Evolutionary conservation across 164 flowering plant genomes (phyloP), one percentile per base, ranked within the genome.

Genomic region (Akebia trifoliata): DNA sequence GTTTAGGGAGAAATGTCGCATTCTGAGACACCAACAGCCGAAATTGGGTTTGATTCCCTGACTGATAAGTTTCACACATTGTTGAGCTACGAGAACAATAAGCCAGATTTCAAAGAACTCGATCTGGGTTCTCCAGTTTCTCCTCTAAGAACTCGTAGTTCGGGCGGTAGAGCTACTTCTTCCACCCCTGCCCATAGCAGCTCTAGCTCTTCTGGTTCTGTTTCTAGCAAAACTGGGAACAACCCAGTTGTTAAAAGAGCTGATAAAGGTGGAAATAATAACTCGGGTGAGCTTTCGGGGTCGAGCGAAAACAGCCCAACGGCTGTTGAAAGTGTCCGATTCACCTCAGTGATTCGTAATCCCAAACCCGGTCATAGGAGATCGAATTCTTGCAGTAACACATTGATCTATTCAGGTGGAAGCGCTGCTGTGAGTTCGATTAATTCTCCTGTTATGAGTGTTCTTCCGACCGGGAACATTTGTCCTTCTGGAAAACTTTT

Each of bases 51-150:
- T 10, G 73, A 72, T 10, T 32, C 69, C 0, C 72, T 83, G 11
- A 4, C 78, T 36, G 84, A 84, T 70, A 82, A 81, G 28, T 64
- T 83, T 28, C 68, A 68, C 30, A 70, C 61, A 15, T 54, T 77
- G 2, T 32, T 74, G 48, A 68, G 63, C 47, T 64, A 45, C 63
- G 81, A 67, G 0, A 40, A 57, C 12, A 50, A 87, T 75, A 90
- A 90, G 72, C 90, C 95, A 8, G 97, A 91, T 72, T 79, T 76
- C 73, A 75, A 75, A 32, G 89, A 87, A 46, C 81, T 80, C 57
- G 83, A 84, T 80, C 82, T 84, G 68, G 95, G 90, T 35, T 87
- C 97, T 4, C 96, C 97, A 5, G 84, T 85, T 36, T 90, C 97
- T 2, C 86, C 97, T 0, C 66, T 90, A 14, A 63, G 86, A 40